A percentile compares a stretch with the other conserved stretches of the same genome.
Evolutionary conservation across 1,284 basidiomycete species (phyloP).

Genomic region (Cutaneotrichosporon sp.): DNA sequence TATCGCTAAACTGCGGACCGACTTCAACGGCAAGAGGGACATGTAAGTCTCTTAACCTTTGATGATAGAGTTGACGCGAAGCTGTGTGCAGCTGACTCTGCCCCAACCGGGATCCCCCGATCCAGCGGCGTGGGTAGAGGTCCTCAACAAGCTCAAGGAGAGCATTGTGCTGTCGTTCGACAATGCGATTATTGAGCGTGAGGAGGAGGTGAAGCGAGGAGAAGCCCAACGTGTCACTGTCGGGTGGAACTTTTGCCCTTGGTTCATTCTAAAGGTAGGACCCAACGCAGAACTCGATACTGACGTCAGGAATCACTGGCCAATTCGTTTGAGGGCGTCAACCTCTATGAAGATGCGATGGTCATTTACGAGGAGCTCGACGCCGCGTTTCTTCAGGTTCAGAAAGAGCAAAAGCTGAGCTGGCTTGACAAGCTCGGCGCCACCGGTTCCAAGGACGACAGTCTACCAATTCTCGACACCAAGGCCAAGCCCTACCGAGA

Average conservation of each 20-base stretch:
- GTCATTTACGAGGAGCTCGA: slow-evolving; percentile 89
- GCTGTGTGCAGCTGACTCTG: slow-evolving; percentile 66
- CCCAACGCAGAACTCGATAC: not conserved
- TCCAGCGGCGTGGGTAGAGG: slow-evolving; percentile 81
- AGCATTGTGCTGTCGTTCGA: slow-evolving; percentile 77
- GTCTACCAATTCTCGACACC: slow-evolving; percentile 69
- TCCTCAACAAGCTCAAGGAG: slow-evolving; percentile 84
- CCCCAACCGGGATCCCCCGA: slow-evolving; percentile 48
- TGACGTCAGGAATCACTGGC: slow-evolving; percentile 79
- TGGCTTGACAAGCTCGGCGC: slow-evolving; percentile 81
- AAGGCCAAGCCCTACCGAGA: slow-evolving; percentile 81
- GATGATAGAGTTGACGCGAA: slow-evolving; percentile 31
- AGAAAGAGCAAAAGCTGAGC: slow-evolving; percentile 70
- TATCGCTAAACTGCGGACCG: slow-evolving; percentile 82
- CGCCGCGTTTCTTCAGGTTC: slow-evolving; percentile 67
- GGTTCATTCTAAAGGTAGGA: slow-evolving; percentile 83
- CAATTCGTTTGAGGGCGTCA: slow-evolving; percentile 83
- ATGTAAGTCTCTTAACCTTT: slow-evolving; percentile 53
- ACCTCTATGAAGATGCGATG: slow-evolving; percentile 81
- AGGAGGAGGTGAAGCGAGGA: slow-evolving; percentile 80
- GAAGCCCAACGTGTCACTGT: slow-evolving; percentile 81
- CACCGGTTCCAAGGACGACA: slow-evolving; percentile 61
- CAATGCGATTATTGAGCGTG: slow-evolving; percentile 64
- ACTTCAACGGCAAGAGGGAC: slow-evolving; percentile 83
- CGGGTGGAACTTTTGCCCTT: slow-evolving; percentile 96